These are phyloP conservation scores for Calonectria ilicicola DNA, from an alignment of 2,329 filamentous ascomycete species.

Conservation along the genomic window DNA sequence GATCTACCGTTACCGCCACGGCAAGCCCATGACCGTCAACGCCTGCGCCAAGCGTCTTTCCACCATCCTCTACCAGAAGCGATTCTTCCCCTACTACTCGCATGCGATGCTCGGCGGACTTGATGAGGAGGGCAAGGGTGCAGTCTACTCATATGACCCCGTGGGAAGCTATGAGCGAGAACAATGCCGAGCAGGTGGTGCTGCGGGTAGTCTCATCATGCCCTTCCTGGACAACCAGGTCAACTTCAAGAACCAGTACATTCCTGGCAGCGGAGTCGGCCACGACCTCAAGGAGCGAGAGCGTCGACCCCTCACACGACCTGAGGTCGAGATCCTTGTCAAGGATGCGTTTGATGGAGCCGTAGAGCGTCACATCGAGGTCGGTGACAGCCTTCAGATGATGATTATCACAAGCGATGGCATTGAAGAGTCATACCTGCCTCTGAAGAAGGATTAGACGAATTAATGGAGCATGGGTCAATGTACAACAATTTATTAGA, in stretches of 20 bases:
- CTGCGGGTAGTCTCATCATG: constrained; percentile 95
- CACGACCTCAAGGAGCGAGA: constrained; percentile 82
- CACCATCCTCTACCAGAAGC: constrained; percentile 96
- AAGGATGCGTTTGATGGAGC: constrained; percentile 98
- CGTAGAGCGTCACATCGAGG: constrained; percentile 98
- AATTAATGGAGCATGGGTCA: constrained; percentile 25
- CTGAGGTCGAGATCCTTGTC: constrained; percentile 86
- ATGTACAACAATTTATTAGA: constrained; percentile 50
- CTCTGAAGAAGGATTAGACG: constrained; percentile 88
- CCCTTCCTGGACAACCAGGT: constrained; percentile 99
- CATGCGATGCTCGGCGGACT: constrained; percentile 93
- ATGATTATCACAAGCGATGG: constrained; percentile 90
- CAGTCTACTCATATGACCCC: constrained; percentile 96
- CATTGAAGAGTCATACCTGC: constrained; percentile 85
- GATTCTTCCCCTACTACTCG: constrained; percentile 99
- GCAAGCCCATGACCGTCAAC: constrained; percentile 93
- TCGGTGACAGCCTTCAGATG: constrained; percentile 96
- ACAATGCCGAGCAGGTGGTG: constrained; percentile 93
- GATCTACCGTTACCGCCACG: constrained; percentile 98
- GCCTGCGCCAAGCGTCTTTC: constrained; percentile 95
- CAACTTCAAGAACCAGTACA: constrained; percentile 99
- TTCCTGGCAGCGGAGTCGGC: constrained; percentile 86
- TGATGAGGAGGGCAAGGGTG: constrained; percentile 94
- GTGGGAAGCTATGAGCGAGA: constrained; percentile 98
- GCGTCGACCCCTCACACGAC: constrained; percentile 75